Base-by-base conservation (phyloP, 1,139 yeast genomes). In the Scheffersomyces insectosa region DNA sequence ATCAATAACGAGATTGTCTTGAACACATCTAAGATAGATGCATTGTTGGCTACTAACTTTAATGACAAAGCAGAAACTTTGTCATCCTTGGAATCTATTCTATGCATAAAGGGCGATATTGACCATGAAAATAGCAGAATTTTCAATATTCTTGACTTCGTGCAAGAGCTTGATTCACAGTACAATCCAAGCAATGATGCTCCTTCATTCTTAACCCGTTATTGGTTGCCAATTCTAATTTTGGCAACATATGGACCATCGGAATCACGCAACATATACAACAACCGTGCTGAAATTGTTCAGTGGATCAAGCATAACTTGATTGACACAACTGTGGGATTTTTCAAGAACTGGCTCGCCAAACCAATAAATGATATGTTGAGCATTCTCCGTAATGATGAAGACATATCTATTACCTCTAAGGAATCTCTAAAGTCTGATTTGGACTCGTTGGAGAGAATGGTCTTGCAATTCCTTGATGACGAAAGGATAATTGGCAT, bases 301-400 rank as follows among this genome's bases (percentile, higher is more conserved):
- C 57, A 69, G 1, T 89, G 93, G 85, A 48, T 82, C 39, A 68
- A 71, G 45, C 68, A 69, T 37, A 84, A 85, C 46, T 63, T 88
- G 3, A 62, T 83, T 20, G 89, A 83, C 31, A 86, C 96, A 0
- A 58, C 75, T 1, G 57, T 61, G 36, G 89, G 95, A 1, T 84
- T 91, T 52, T 79, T 83, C 70, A 68, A 71, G 33, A 89, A 91
- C 61, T 91, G 98, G 97, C 76, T 93, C 3, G 67, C 88, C 28
- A 78, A 78, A 40, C 98, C 99, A 1, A 59, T 88, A n/a, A 70
- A 71, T 39, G 85, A 87, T 53, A 85, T 93, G 56, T 68, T 89
- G 51, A 77, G 80, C 41, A 89, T 96, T 0, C 83, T 93, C 23
- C 77, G 95, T 43, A 95, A 88, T 60, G 97, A 91, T 59, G 84